Base-by-base conservation (phyloP, 257 asterid genomes). In the Primulina huaijiensis region DNA sequence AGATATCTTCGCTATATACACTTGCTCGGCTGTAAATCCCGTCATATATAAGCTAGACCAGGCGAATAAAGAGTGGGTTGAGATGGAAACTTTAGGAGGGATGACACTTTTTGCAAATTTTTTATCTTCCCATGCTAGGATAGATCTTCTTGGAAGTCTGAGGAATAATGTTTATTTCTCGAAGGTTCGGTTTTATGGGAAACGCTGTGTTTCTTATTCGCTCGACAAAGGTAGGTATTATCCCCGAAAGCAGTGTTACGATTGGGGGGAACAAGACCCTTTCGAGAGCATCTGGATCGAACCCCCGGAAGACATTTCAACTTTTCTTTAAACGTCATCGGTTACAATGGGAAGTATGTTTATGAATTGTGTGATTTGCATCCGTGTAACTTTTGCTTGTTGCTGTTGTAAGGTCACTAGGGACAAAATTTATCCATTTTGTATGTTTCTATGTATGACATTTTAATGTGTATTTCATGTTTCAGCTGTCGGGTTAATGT, bases 201-300 rank as follows among this genome's bases (percentile, higher is more conserved):
- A 75, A 70, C 79, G 83, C 6, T 85, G 90, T 80, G 66, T 85
- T 61, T 75, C 83, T 3, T 85, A 78, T 62, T 85, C 88, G 4
- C 76, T 81, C 6, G 74, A 69, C 38, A 69, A 75, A 7, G 34
- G 67, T 40, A 75, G 90, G 74, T 85, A 83, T 72, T 81, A 77
- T 61, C 90, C 90, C 5, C 69, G 75, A 9, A 86, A 84, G 64
- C 76, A 75, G 64, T 64, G 30, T 53, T 72, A 78, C 62, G 81
- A 84, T 60, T 84, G 88, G 89, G 82, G 80, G 30, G 80, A 79
- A 38, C 84, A 80, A 71, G 80, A 86, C 57, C 85, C 83, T 5
- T 74, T 75, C 53, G 82, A 81, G 68, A 72, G 81, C 69, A 76
- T 84, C 30, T 86, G 92, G 92, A 82, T 84, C 33, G 85, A 84